Conservation (phyloP, 2,329 filamentous ascomycete species). For the Fusarium sp. region DNA sequence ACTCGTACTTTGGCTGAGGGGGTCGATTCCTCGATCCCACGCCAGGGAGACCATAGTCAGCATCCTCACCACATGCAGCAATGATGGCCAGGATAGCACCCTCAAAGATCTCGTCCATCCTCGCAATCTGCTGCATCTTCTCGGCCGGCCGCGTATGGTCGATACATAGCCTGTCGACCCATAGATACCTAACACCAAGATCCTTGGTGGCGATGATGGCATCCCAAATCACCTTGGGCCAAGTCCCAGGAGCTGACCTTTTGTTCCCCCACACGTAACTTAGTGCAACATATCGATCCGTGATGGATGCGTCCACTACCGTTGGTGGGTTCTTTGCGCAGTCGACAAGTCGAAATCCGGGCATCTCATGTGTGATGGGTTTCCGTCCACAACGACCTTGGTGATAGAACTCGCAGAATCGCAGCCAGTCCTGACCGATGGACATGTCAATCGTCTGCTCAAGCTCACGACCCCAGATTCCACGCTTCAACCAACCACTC, state of each 20-base stretch:
- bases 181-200: conserved; percentile 50
- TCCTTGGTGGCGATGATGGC: conserved; percentile 45
- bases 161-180: conserved; percentile 53
- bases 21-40: conserved; percentile 43
- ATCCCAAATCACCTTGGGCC: conserved; percentile 48
- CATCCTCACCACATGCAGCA: conserved; percentile 49
- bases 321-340: conserved; percentile 46
- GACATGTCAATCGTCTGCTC: conserved; percentile 44
- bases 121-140: conserved; percentile 44
- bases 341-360: conserved; percentile 48
- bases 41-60: conserved; percentile 49
- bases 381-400: conserved; percentile 46
- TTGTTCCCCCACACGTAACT: conserved; percentile 50
- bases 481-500: conserved; percentile 43
- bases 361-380: conserved; percentile 38
- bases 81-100: conserved; percentile 51
- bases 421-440: conserved; percentile 47
- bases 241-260: conserved; percentile 30
- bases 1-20: conserved; percentile 46
- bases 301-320: conserved; percentile 43
- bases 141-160: conserved; percentile 37
- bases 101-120: conserved; percentile 53
- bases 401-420: conserved; percentile 49
- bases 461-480: conserved; percentile 49
- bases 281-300: conserved; percentile 46